phyloP scores from a whole-genome alignment of 495 filamentous ascomycete genomes.

The Cenococcum geophilum region DNA sequence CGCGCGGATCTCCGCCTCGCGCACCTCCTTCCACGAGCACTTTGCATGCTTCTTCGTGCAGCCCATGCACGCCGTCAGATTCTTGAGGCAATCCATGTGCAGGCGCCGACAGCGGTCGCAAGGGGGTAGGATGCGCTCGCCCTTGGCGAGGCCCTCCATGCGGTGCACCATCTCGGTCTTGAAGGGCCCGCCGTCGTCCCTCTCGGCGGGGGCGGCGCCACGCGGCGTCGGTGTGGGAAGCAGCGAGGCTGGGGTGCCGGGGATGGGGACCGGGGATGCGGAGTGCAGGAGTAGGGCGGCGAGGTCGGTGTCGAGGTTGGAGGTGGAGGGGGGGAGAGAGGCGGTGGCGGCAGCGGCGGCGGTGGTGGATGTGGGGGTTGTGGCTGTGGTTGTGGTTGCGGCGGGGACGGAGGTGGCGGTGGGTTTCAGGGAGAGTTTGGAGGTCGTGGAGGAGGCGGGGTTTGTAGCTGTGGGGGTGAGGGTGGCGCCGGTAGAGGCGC shows the following conservation, averaged over 20 bases:
- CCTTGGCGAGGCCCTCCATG: conserved; percentile 68
- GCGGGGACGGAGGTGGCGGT: too few species aligned
- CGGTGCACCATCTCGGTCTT: conserved; percentile 62
- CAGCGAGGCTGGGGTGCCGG: conserved; percentile 32
- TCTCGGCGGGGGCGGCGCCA: conserved; percentile 37
- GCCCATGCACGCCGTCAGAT: conserved; percentile 75
- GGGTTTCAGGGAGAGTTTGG: too few species aligned
- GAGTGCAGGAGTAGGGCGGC: conserved; percentile 15
- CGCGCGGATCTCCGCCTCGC: conserved; percentile 57
- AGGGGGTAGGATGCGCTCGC: conserved; percentile 66
- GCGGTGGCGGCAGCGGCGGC: neutral
- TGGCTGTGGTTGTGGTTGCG: too few species aligned
- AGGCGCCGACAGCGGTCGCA: conserved; percentile 78
- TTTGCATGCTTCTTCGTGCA: conserved; percentile 87
- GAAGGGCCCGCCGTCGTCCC: conserved; percentile 56
- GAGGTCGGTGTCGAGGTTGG: conserved; percentile 16
- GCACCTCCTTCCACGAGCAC: conserved; percentile 73
- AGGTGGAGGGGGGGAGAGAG: neutral
- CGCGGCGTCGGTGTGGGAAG: conserved; percentile 45
- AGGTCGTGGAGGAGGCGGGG: conserved; percentile 1
- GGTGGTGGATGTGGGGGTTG: conserved; percentile 8
- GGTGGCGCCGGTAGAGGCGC: conserved; percentile 10
- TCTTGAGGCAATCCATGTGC: conserved; percentile 75
- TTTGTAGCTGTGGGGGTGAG: conserved; percentile 11
- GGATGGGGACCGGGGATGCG: conserved; percentile 28